Evolutionary conservation across 352 stramenopile species (phyloP).

Genomic region (Pythium pyrilobum): DNA sequence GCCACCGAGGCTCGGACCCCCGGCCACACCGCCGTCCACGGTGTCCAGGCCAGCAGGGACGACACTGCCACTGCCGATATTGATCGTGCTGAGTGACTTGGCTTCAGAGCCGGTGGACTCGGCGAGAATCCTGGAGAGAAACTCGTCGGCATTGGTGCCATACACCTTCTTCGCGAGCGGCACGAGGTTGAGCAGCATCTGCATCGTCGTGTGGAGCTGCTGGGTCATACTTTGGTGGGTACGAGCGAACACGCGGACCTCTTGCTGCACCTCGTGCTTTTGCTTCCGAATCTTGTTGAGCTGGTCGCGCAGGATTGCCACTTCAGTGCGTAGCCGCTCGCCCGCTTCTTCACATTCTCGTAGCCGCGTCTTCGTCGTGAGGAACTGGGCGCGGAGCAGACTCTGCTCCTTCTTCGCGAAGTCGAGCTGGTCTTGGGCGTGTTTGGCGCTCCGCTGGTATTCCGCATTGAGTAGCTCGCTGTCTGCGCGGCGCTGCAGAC

Average conservation of each 20-base stretch:
- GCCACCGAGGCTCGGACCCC: too few relatives aligned
- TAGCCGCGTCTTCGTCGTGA: constrained; percentile 44
- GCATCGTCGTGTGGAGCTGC: constrained; percentile 66
- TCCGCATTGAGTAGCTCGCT: constrained; percentile 25
- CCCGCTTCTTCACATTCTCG: constrained; percentile 44
- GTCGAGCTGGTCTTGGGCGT: constrained; percentile 51
- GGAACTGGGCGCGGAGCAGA: constrained; percentile 31
- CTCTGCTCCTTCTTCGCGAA: constrained; percentile 65
- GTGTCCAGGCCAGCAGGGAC: not conserved
- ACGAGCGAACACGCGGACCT: constrained; percentile 45
- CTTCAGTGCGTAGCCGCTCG: constrained; percentile 21
- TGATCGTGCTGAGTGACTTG: constrained; percentile 6
- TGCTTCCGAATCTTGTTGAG: constrained; percentile 35
- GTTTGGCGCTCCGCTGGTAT: constrained; percentile 32
- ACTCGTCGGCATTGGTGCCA: constrained; percentile 47
- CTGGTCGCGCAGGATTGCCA: constrained; percentile 26
- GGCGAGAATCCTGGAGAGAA: constrained; percentile 47
- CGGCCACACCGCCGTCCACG: too few relatives aligned
- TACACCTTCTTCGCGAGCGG: constrained; percentile 56
- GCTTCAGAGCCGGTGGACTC: constrained; percentile 31
- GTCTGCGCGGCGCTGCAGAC: constrained; percentile 22
- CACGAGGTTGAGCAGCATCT: constrained; percentile 69
- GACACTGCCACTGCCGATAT: constrained; percentile 2
- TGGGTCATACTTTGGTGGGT: constrained; percentile 70
- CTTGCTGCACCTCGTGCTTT: constrained; percentile 50